Evolutionary conservation across 306 rosid genomes (phyloP).

Genomic region (Acacia melanoxylon): DNA sequence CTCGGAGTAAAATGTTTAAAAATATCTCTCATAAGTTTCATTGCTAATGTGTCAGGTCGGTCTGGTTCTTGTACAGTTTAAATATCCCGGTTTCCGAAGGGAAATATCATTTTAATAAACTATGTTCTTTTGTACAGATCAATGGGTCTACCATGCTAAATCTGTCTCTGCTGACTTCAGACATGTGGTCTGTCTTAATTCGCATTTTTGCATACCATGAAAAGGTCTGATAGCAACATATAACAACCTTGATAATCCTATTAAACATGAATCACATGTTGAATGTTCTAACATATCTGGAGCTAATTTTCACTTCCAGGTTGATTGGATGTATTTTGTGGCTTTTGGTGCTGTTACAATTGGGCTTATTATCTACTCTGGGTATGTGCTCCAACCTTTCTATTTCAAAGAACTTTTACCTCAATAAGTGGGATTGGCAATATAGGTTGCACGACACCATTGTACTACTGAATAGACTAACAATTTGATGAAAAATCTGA

Average conservation of each 20-base stretch:
- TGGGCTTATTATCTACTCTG: conserved; percentile 84
- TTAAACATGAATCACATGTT: background rate
- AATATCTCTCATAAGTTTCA: background rate
- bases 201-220: conserved; percentile 87
- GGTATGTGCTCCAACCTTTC: conserved; percentile 49
- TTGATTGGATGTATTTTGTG: conserved; percentile 93
- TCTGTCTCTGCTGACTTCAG: conserved; percentile 90
- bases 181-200: conserved; percentile 95
- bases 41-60: background rate
- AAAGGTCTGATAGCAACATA: conserved; percentile 55
- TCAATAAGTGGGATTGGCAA: background rate
- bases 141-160: conserved; percentile 93
- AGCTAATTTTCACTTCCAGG: conserved; percentile 54
- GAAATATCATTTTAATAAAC: background rate
- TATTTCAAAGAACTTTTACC: background rate
- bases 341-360: conserved; percentile 73
- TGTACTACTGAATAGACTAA: background rate
- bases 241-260: background rate
- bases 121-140: conserved; percentile 50
- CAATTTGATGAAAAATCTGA: background rate
- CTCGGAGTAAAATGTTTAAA: conserved; percentile 1
- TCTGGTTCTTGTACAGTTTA: background rate
- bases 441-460: background rate
- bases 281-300: conserved; percentile 29
- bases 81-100: background rate